Conservation (phyloP, 2,329 filamentous ascomycete species). For the Calonectria pseudoturangicola region DNA sequence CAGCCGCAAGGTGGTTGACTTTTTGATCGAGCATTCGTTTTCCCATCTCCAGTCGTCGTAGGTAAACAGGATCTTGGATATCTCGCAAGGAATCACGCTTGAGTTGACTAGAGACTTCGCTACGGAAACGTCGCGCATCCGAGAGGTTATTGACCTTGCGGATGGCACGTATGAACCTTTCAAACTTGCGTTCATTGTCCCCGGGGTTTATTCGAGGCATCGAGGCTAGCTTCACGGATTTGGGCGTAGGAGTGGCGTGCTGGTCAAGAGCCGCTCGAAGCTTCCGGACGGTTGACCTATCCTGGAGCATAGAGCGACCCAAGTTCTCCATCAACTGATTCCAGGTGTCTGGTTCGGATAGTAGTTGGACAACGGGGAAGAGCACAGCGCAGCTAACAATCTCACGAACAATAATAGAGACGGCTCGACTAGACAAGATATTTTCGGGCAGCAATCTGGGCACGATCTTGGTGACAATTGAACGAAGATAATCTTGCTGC, state of each 20-base stretch:
- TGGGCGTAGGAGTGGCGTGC: slow-evolving; percentile 89
- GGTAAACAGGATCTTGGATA: slow-evolving; percentile 88
- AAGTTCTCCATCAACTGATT: slow-evolving; percentile 96
- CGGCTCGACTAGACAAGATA: slow-evolving; percentile 86
- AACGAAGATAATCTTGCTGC: slow-evolving; percentile 92
- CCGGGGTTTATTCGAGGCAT: slow-evolving; percentile 88
- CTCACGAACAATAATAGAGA: slow-evolving; percentile 88
- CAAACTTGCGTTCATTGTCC: slow-evolving; percentile 94
- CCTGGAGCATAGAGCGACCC: slow-evolving; percentile 90
- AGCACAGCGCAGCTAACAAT: slow-evolving; percentile 95
- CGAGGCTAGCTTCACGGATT: slow-evolving; percentile 76
- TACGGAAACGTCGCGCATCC: slow-evolving; percentile 93
- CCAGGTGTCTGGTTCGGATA: slow-evolving; percentile 97
- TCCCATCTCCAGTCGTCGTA: slow-evolving; percentile 92
- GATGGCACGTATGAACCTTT: slow-evolving; percentile 93
- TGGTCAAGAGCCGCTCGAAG: slow-evolving; percentile 94
- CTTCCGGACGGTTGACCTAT: slow-evolving; percentile 94
- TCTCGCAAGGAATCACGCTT: slow-evolving; percentile 88
- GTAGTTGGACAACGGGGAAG: slow-evolving; percentile 84
- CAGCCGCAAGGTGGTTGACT: slow-evolving; percentile 85
- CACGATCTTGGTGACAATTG: slow-evolving; percentile 82
- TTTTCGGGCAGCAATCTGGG: slow-evolving; percentile 83
- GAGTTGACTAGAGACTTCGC: slow-evolving; percentile 92
- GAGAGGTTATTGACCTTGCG: slow-evolving; percentile 92
- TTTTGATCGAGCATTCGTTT: slow-evolving; percentile 93